Evolutionary conservation across 2,329 filamentous ascomycete species (phyloP).

Genomic region (Claviceps cyperi): DNA sequence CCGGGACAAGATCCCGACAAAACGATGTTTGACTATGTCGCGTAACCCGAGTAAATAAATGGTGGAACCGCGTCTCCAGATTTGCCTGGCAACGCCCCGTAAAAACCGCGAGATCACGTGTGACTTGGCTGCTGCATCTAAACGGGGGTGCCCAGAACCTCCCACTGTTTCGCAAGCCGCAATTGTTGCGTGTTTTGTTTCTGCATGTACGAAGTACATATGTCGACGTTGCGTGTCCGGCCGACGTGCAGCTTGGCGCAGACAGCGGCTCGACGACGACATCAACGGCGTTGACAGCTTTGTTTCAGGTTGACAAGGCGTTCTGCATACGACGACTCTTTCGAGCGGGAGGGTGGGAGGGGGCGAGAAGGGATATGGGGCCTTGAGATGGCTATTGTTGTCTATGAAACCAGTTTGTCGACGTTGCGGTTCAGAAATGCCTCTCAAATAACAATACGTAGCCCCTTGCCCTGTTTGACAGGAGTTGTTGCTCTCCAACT

Average conservation of each 20-base stretch:
- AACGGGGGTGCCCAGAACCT: too few relatives aligned
- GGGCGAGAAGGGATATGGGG: not conserved
- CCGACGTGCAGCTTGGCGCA: too few relatives aligned
- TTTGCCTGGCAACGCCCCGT: conserved; percentile 8
- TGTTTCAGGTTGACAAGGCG: conserved; percentile 4
- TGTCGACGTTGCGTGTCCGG: too few relatives aligned
- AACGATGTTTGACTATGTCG: not conserved
- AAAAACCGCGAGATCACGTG: conserved; percentile 11
- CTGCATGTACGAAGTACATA: too few relatives aligned
- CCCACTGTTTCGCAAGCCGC: too few relatives aligned
- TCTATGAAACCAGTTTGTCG: not conserved
- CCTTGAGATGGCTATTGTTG: not conserved
- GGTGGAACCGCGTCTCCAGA: conserved; percentile 7
- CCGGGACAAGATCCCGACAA: too few relatives aligned
- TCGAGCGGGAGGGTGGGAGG: not conserved
- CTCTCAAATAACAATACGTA: not conserved
- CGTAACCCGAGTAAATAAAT: conserved; percentile 12
- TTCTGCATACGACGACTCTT: not conserved
- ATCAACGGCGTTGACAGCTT: not conserved
- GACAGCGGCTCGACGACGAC: too few relatives aligned
- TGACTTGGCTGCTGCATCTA: too few relatives aligned
- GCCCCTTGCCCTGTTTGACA: not conserved
- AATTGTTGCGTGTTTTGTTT: too few relatives aligned
- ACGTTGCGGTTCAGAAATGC: not conserved
- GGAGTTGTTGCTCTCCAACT: not conserved